phyloP scores from a whole-genome alignment of 1,284 basidiomycete species.

The Leucoagaricus sp. region DNA sequence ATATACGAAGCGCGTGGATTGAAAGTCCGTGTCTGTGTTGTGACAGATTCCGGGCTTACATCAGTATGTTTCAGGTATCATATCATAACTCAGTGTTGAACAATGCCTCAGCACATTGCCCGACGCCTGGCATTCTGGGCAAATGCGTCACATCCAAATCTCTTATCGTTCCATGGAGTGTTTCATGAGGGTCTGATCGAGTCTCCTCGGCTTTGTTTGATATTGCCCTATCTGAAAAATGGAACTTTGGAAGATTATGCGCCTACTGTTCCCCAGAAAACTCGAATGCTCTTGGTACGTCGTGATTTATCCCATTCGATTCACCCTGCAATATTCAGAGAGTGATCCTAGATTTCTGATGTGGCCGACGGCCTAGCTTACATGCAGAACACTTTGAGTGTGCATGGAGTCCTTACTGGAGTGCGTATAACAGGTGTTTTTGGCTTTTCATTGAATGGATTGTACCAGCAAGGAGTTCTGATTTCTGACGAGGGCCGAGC shows the following conservation, averaged over 20 bases:
- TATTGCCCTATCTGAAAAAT: neutral
- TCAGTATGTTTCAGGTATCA: neutral
- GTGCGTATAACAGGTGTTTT: neutral
- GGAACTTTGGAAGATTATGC: neutral
- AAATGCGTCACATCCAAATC: neutral
- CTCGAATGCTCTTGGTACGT: neutral
- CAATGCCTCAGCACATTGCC: neutral
- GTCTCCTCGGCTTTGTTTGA: neutral
- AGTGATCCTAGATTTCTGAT: neutral
- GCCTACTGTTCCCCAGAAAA: neutral
- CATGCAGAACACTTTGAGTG: neutral
- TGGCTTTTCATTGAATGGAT: neutral
- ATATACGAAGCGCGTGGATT: neutral
- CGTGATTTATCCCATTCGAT: neutral
- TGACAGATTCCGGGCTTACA: neutral
- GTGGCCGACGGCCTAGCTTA: neutral
- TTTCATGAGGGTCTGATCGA: neutral
- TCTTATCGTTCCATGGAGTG: neutral
- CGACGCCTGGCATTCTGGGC: neutral
- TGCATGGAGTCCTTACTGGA: neutral
- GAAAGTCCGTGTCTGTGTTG: neutral
- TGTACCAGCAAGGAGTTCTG: neutral
- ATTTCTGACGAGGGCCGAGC: neutral
- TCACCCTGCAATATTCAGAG: neutral
- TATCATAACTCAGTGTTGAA: too few relatives aligned